Evolutionary conservation across 495 filamentous ascomycete genomes (phyloP).

Genomic region (Penicillium goetzii): DNA sequence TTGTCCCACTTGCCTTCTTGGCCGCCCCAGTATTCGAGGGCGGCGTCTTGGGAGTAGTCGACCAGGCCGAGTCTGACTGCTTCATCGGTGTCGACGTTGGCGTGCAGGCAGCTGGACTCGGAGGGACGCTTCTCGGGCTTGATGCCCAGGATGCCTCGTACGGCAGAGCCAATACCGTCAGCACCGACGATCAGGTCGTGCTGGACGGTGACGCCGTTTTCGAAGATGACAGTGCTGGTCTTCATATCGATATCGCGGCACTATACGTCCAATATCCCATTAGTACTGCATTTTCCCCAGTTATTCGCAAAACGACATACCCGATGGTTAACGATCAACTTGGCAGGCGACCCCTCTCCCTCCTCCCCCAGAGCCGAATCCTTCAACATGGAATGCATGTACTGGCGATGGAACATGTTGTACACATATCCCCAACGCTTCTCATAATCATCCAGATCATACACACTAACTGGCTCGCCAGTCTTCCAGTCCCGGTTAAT

Average conservation of each 20-base stretch:
- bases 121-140: slow-evolving; percentile 50
- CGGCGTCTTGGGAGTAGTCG: slow-evolving; percentile 48
- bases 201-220: slow-evolving; percentile 33
- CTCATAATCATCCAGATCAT: slow-evolving; percentile 49
- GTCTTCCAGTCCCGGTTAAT: slow-evolving; percentile 57
- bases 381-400: slow-evolving; percentile 60
- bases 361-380: slow-evolving; percentile 48
- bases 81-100: slow-evolving; percentile 49
- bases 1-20: slow-evolving; percentile 54
- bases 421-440: slow-evolving; percentile 52
- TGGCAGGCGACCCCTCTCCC: slow-evolving; percentile 48
- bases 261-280: slow-evolving; percentile 19
- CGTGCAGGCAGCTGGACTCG: slow-evolving; percentile 49
- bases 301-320: slow-evolving; percentile 18
- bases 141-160: slow-evolving; percentile 47
- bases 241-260: slow-evolving; percentile 42
- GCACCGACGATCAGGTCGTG: slow-evolving; percentile 51
- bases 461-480: slow-evolving; percentile 49
- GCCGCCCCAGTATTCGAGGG: slow-evolving; percentile 55
- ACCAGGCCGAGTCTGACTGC: slow-evolving; percentile 46
- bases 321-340: slow-evolving; percentile 48
- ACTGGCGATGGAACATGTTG: slow-evolving; percentile 60
- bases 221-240: slow-evolving; percentile 43
- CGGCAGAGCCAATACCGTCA: slow-evolving; percentile 51
- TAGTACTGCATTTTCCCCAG: not conserved